phyloP scores from a whole-genome alignment of 164 flowering plant species.

The Nelumbo lutea region DNA sequence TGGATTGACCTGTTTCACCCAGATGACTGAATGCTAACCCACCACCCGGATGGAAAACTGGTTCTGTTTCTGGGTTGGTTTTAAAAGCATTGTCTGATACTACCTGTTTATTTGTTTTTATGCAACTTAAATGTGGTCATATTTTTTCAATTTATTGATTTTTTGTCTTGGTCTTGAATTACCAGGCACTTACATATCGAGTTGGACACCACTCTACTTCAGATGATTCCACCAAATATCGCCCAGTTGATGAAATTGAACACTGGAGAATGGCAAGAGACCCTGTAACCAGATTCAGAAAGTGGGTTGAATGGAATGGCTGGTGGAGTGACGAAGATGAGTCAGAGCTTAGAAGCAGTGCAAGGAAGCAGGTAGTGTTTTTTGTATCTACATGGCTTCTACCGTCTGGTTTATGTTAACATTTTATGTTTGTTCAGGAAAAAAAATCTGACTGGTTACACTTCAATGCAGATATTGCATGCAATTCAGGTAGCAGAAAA shows the following conservation, averaged over 20 bases:
- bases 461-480: constrained; percentile 38
- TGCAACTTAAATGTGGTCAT: not conserved
- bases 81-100: not conserved
- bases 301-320: constrained; percentile 73
- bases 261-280: constrained; percentile 57
- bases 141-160: not conserved
- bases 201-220: constrained; percentile 93
- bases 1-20: too few relatives aligned
- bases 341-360: constrained; percentile 42
- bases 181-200: constrained; percentile 83
- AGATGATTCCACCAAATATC: constrained; percentile 93
- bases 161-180: not conserved
- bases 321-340: constrained; percentile 79
- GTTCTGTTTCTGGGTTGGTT: too few relatives aligned
- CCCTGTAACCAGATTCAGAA: constrained; percentile 66
- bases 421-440: not conserved
- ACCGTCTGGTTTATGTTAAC: not conserved
- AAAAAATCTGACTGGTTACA: not conserved
- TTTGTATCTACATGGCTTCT: not conserved
- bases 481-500: constrained; percentile 63
- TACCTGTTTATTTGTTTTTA: not conserved
- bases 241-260: constrained; percentile 69
- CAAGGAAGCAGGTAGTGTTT: constrained; percentile 56
- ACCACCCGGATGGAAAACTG: too few relatives aligned
- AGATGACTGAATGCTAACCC: too few relatives aligned